Evolutionary conservation across 768 basidiomycete species (phyloP).

Genomic region (Psilocybe azurescens): DNA sequence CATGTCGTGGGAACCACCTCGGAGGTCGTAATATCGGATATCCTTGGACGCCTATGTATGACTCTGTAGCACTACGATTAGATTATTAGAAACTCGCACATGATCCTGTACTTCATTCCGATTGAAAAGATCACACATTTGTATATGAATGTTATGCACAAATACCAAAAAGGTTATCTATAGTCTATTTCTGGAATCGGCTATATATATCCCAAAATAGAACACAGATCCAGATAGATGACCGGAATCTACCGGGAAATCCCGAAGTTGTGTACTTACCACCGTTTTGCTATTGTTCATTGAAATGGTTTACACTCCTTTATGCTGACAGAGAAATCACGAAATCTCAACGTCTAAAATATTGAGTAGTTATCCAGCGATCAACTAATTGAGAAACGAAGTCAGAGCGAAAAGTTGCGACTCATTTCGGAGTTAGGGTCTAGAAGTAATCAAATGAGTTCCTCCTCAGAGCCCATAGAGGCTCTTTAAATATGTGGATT

Average conservation of each 20-base stretch:
- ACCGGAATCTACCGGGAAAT: slow-evolving; percentile 8
- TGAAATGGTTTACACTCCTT: no score
- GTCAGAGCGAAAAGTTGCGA: no score
- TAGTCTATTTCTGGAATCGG: slow-evolving; percentile 13
- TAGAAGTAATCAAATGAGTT: no score
- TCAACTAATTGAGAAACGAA: no score
- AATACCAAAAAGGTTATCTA: slow-evolving; percentile 12
- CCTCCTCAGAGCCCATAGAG: no score
- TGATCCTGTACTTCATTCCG: not conserved
- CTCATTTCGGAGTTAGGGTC: no score
- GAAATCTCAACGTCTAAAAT: no score
- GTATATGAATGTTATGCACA: not conserved
- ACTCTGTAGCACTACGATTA: slow-evolving; percentile 1
- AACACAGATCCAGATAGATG: slow-evolving; percentile 2
- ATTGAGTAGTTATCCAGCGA: no score
- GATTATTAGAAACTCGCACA: slow-evolving; percentile 7
- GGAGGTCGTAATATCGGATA: slow-evolving; percentile 27
- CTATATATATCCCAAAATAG: slow-evolving; percentile 10
- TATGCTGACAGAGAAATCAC: no score
- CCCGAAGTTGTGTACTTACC: not conserved
- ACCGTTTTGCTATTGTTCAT: no score
- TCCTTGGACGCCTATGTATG: not conserved
- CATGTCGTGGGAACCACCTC: slow-evolving; percentile 65
- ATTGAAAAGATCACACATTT: not conserved
- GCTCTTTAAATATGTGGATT: no score